Evolutionary conservation across 108 stramenopile genomes (phyloP).

Genomic region (Chaetoceros tenuissimus): DNA sequence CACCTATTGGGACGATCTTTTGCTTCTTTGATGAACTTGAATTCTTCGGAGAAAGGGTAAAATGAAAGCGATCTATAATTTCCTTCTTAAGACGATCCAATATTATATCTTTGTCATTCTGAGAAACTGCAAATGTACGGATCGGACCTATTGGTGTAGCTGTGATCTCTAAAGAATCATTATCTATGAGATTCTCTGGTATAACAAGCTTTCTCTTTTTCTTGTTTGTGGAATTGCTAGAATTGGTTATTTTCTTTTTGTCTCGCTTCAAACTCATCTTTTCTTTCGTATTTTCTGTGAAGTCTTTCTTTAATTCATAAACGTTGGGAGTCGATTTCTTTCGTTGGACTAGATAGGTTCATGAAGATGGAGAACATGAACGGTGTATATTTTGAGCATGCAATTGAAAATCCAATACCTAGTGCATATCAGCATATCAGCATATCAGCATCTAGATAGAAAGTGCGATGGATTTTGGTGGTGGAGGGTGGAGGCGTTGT

Average conservation of each 20-base stretch:
- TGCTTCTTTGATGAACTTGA: neutral
- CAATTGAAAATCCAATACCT: no score
- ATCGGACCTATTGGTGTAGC: conserved; percentile 18
- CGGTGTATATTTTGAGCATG: no score
- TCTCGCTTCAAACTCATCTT: neutral
- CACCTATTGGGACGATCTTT: neutral
- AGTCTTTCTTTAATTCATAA: no score
- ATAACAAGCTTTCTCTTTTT: neutral
- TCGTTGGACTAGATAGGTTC: no score
- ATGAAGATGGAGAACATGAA: no score
- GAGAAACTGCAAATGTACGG: conserved; percentile 23
- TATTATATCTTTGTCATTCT: conserved; percentile 44
- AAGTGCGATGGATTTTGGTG: no score
- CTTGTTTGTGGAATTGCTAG: neutral
- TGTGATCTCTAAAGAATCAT: conserved; percentile 22
- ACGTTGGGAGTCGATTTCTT: no score
- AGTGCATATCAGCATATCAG: no score
- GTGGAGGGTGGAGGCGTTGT: no score
- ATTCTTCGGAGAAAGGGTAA: conserved; percentile 10
- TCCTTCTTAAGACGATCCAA: conserved; percentile 62
- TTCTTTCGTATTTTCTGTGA: no score
- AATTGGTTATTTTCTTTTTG: neutral
- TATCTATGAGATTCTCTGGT: conserved; percentile 6
- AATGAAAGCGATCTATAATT: conserved; percentile 23
- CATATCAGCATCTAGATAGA: no score